A percentile compares a stretch with the other conserved stretches of the same genome.
phyloP scores from a whole-genome alignment of 176 grass and related monocot species.

The Avena eriantha region DNA sequence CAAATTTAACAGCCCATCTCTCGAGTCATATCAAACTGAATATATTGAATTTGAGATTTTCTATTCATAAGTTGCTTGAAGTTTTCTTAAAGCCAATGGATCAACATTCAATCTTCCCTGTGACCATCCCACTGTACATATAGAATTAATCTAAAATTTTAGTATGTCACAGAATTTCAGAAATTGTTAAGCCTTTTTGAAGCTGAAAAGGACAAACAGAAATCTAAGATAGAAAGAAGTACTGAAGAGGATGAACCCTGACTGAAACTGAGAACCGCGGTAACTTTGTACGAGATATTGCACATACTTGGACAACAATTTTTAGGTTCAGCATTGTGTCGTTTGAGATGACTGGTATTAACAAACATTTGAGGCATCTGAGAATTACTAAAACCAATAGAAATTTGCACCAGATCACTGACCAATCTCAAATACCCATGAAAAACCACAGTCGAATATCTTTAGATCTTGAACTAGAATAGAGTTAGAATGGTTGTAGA shows the following conservation, averaged over 20 bases:
- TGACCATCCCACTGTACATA: neutral
- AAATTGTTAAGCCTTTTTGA: neutral
- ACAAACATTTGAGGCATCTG: neutral
- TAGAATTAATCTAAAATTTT: neutral
- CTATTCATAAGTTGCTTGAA: neutral
- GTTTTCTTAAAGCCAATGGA: neutral
- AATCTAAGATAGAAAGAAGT: neutral
- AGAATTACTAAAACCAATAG: neutral
- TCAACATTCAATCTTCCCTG: neutral
- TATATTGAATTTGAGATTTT: neutral
- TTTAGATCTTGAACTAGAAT: constrained; percentile 8
- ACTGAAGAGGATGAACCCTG: neutral
- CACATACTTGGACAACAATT: neutral
- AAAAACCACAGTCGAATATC: neutral
- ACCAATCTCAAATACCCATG: neutral
- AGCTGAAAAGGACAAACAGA: neutral
- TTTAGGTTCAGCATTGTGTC: neutral
- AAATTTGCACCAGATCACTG: neutral
- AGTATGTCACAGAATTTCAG: neutral
- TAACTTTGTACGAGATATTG: neutral
- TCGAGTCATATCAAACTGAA: neutral
- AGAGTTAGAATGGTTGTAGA: neutral
- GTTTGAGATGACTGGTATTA: neutral
- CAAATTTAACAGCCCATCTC: neutral
- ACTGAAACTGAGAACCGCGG: neutral